Evolutionary conservation across 2,329 filamentous ascomycete species (phyloP).

Genomic region (Microdochium paspali): DNA sequence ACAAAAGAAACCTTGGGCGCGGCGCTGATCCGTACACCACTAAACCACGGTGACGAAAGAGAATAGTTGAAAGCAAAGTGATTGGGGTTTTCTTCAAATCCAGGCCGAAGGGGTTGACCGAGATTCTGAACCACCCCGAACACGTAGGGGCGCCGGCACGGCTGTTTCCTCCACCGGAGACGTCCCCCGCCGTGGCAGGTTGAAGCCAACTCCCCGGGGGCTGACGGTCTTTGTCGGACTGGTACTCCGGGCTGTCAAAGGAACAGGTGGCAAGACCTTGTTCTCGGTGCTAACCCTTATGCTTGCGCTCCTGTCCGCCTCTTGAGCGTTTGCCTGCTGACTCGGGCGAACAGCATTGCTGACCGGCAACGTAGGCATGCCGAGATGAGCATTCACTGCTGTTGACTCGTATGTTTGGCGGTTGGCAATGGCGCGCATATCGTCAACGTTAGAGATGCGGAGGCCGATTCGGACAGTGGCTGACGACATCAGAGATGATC

Average conservation of each 20-base stretch:
- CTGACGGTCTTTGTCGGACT: not conserved
- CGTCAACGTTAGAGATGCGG: conserved; percentile 51
- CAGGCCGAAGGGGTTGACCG: not conserved
- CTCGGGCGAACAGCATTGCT: not conserved
- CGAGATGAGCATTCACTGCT: not conserved
- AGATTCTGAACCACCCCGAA: not conserved
- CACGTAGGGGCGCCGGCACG: not conserved
- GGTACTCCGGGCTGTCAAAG: not conserved
- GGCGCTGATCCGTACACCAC: too few species aligned
- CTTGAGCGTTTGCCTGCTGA: not conserved
- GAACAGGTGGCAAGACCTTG: not conserved
- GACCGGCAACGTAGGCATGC: not conserved
- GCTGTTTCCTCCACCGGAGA: not conserved
- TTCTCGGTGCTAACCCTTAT: not conserved
- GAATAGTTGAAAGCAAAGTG: too few species aligned
- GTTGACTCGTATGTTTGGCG: not conserved
- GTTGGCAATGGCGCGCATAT: conserved; percentile 30
- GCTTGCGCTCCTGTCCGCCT: not conserved
- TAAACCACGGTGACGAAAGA: too few species aligned
- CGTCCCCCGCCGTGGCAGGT: not conserved
- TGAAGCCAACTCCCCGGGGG: conserved; percentile 1
- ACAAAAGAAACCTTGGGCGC: too few species aligned
- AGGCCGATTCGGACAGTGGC: conserved; percentile 66
- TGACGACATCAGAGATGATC: conserved; percentile 54
- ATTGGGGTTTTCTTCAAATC: not conserved